A percentile compares a stretch with the other conserved stretches of the same genome.
phyloP scores from a whole-genome alignment of 257 asterid species.

The Solanum pimpinellifolium region DNA sequence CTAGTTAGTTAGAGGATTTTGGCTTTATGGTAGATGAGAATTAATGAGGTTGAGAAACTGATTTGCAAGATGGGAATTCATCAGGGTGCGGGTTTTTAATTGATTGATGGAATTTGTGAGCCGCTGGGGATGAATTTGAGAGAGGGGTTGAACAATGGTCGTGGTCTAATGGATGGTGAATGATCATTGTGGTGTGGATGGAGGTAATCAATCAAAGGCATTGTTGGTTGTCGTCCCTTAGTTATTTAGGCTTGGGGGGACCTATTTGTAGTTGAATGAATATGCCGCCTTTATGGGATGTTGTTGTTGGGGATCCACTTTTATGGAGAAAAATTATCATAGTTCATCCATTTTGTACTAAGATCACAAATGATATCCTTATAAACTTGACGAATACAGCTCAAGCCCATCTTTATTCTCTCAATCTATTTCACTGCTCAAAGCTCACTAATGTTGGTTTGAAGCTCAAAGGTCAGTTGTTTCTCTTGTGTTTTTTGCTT shows the following conservation, averaged over 20 bases:
- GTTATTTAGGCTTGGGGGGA: slow-evolving; percentile 44
- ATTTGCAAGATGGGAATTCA: slow-evolving; percentile 14
- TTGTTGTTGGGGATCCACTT: slow-evolving; percentile 42
- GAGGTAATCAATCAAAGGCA: slow-evolving; percentile 23
- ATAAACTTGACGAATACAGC: slow-evolving; percentile 46
- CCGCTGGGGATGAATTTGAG: not conserved
- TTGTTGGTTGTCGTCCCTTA: slow-evolving; percentile 28
- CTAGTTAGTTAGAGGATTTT: slow-evolving; percentile 38
- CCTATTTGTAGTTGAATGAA: slow-evolving; percentile 53
- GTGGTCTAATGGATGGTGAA: slow-evolving; percentile 4
- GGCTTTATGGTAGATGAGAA: slow-evolving; percentile 10
- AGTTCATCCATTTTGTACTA: slow-evolving; percentile 21
- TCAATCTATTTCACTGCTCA: slow-evolving; percentile 42
- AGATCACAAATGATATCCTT: slow-evolving; percentile 43
- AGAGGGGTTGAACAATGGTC: slow-evolving; percentile 9
- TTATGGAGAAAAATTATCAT: slow-evolving; percentile 51
- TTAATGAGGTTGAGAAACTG: slow-evolving; percentile 9
- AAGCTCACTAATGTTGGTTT: slow-evolving; percentile 3
- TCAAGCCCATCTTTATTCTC: slow-evolving; percentile 45
- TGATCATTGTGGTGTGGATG: slow-evolving; percentile 5
- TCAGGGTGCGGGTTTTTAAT: slow-evolving; percentile 12
- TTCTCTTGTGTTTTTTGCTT: not conserved
- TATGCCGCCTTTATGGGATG: slow-evolving; percentile 46
- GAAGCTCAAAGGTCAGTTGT: slow-evolving; percentile 39
- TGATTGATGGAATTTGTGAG: not conserved